Evolutionary conservation across 2,329 filamentous ascomycete genomes (phyloP), one percentile per base, ranked within the genome.

Genomic region (Phialophora macrospora): DNA sequence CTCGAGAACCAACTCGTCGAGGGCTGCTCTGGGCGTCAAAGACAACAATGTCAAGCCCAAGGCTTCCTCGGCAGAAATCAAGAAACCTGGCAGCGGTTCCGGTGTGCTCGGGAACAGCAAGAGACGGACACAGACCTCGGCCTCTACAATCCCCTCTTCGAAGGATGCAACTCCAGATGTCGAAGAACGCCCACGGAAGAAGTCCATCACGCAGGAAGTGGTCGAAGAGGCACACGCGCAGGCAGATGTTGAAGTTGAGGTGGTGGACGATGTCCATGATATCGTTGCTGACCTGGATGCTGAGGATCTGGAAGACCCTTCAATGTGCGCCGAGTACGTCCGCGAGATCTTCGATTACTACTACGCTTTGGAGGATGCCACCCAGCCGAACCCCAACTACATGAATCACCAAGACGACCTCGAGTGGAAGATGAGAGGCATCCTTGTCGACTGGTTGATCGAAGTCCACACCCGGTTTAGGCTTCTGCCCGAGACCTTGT

Each of bases 311-410:
- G 92, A 96, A 72, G 95, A 99, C 75, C 96, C 96, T 28, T 84
- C 97, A 73, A 98, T 99, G 95, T 95, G 96, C 70, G 92, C 95
- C 59, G 95, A 98, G 78, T 99, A 99, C 75, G 93, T 96, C 57
- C 90, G 90, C 66, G 95, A 99, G 76, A 98, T 99, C 75, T 98
- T 98, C 76, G 93, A 97, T 72, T 98, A 99, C 79, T 86, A 98
- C 70, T 89, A 88, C 74, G 89, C 96, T 73, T 86, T 98, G 26
- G 95, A 99, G 80, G 83, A 88, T 70, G 80, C 84, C 77, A 92
- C 83, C 79, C 88, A 93, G 75, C 93, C 94, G 72, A 97, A 98
- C 80, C 89, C 93, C 20, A 83, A 95, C 69, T 99, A 99, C 83
- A 99, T 99, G 88, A 87, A 90, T 58, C 91, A 94, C 79, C 95